These are phyloP conservation scores for Mycena vitilis DNA, from an alignment of 768 basidiomycete genomes.

Conservation along the genomic window DNA sequence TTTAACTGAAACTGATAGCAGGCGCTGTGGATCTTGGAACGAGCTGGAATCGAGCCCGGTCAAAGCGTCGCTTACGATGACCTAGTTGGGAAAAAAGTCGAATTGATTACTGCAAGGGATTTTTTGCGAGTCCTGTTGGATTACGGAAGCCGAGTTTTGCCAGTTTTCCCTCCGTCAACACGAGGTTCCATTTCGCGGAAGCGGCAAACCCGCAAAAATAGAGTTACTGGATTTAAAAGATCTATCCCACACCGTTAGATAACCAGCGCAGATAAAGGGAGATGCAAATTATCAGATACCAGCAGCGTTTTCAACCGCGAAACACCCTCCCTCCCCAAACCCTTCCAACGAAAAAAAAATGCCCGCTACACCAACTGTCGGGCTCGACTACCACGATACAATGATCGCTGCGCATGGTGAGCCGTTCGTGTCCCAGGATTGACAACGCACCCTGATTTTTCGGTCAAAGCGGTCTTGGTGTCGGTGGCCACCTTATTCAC, in stretches of 20 bases:
- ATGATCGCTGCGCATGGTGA: constrained; percentile 35
- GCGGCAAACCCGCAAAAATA: no score
- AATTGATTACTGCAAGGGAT: background rate
- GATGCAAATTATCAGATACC: background rate
- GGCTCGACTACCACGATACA: constrained; percentile 32
- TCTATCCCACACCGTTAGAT: constrained; percentile 21
- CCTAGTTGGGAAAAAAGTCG: background rate
- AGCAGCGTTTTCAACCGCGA: constrained; percentile 1
- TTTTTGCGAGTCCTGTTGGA: background rate
- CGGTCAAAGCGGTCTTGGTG: constrained; percentile 28
- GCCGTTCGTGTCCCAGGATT: background rate
- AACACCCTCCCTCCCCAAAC: background rate
- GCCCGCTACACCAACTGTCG: background rate
- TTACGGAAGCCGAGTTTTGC: background rate
- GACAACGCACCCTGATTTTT: background rate
- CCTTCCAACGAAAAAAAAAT: constrained; percentile 6
- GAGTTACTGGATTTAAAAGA: constrained; percentile 12
- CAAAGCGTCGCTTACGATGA: background rate
- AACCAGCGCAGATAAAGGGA: constrained; percentile 5
- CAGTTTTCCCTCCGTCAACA: background rate
- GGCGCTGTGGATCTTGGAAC: background rate
- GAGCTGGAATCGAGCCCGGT: background rate
- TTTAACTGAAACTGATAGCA: no score
- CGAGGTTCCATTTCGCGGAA: background rate
- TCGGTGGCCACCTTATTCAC: constrained; percentile 32